Evolutionary conservation across 345 rosid species (phyloP), one percentile per base, ranked within the genome.

Genomic region (Geranium rotundifolium): DNA sequence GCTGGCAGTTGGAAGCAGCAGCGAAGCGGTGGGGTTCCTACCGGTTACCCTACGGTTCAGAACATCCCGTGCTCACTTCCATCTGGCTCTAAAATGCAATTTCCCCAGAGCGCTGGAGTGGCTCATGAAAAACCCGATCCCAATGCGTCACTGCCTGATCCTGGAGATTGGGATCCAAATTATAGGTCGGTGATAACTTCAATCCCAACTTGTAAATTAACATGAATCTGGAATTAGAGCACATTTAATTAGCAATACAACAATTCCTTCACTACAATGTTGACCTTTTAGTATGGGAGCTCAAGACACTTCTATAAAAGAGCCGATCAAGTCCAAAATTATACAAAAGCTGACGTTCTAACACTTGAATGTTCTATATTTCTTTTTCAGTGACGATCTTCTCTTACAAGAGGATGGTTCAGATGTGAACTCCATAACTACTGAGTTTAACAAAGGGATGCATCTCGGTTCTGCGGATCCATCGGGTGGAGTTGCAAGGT

Each of bases 101-200:
- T 70, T 60, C 69, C 78, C 54, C 80, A 80, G 72, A 63, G 68
- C 63, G 64, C 69, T 17, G 90, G 79, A 72, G 72, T 65, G 8
- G 61, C 76, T 75, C 76, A 64, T 66, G 92, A 88, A 59, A 79
- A 75, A 68, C 70, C 72, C 17, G 96, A 86, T 59, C 61, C 77
- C 41, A 69, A 82, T 73, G 63, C 63, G 64, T 85, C 91, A 27
- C 66, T 87, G 66, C 97, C 95, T 64, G 85, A 84, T 79, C 97
- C 99, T 17, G 95, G 95, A 68, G 97, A 95, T 62, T 95, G 99
- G 99, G 99, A 95, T 82, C 99, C 99, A 41, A 85, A 84, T 80
- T 95, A 86, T 83, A 90, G 99, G 99, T 83, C 72, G 73, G 77
- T 70, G 1, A 64, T 19, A 18, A 54, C 17, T 57, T 57, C 29